Percentiles rank a stretch among this genome's conserved stretches.
Conservation (phyloP, 305 asterid genomes). For the Plantago coronopus region DNA sequence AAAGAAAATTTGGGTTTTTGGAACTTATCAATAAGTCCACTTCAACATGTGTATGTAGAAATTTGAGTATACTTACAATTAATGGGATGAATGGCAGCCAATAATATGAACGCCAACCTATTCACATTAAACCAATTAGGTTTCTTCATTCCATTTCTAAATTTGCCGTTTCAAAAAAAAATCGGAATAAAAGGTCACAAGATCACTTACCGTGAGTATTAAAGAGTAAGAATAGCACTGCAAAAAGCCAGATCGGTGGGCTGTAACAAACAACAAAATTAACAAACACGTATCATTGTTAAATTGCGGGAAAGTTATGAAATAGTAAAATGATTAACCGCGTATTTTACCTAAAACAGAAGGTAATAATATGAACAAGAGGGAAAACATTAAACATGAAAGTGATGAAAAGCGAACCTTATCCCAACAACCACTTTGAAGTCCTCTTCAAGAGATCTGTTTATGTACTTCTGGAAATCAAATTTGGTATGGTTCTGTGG, state of each 20-base stretch:
- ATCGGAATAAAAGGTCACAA: not conserved
- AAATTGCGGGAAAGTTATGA: no score
- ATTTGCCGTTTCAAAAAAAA: no score
- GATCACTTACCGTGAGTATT: conserved; percentile 74
- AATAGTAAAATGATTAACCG: no score
- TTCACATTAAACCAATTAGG: conserved; percentile 15
- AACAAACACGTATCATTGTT: no score
- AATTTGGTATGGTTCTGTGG: conserved; percentile 68
- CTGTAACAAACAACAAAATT: conserved; percentile 33
- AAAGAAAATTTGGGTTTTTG: no score
- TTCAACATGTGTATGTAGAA: not conserved
- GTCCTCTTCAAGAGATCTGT: conserved; percentile 70
- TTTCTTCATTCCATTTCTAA: no score
- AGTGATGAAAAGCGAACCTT: conserved; percentile 36
- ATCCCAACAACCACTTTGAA: conserved; percentile 74
- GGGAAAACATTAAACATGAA: not conserved
- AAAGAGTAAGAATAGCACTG: conserved; percentile 77
- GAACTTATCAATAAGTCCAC: not conserved
- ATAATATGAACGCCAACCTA: conserved; percentile 81
- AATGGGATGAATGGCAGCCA: conserved; percentile 92
- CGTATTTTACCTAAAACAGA: no score
- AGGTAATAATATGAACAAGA: not conserved
- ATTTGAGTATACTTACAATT: conserved; percentile 49
- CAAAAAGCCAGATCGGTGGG: conserved; percentile 82
- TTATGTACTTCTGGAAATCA: conserved; percentile 62